These are phyloP conservation scores for Dipteronia sinensis DNA, from an alignment of 345 rosid genomes.

Conservation along the genomic window DNA sequence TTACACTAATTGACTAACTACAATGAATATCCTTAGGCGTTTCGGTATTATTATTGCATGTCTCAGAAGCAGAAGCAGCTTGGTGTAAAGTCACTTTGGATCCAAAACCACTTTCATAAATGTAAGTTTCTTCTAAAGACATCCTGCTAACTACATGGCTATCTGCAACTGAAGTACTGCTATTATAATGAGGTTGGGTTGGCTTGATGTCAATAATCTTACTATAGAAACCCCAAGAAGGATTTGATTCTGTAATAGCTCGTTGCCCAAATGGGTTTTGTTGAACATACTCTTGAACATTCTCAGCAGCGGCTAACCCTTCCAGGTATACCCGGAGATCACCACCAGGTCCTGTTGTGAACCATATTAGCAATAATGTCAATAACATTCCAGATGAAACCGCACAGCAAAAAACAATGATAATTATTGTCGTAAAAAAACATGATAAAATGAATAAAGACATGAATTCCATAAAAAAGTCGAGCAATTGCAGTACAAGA, in stretches of 20 bases:
- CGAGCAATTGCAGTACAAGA: neutral
- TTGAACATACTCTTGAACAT: conserved; percentile 61
- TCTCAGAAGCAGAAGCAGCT: neutral
- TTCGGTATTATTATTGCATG: neutral
- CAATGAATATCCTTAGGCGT: neutral
- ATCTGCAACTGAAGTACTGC: neutral
- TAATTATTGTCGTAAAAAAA: neutral
- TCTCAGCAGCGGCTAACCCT: conserved; percentile 51
- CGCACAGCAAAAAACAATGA: neutral
- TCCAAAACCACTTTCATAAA: neutral
- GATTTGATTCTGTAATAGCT: conserved; percentile 55
- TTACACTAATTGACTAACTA: neutral
- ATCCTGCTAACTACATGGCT: neutral
- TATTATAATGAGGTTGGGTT: neutral
- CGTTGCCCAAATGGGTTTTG: conserved; percentile 81
- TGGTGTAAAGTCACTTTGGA: neutral
- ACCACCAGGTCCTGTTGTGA: conserved; percentile 70
- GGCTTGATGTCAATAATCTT: conserved; percentile 30
- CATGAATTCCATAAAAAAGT: neutral
- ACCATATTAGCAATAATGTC: neutral
- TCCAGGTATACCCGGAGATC: conserved; percentile 74
- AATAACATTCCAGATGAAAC: neutral
- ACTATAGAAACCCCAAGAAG: conserved; percentile 60
- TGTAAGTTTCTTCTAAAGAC: neutral
- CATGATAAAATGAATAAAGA: neutral